phyloP scores from a whole-genome alignment of 2,329 filamentous ascomycete genomes.

The Neonectria ditissima region DNA sequence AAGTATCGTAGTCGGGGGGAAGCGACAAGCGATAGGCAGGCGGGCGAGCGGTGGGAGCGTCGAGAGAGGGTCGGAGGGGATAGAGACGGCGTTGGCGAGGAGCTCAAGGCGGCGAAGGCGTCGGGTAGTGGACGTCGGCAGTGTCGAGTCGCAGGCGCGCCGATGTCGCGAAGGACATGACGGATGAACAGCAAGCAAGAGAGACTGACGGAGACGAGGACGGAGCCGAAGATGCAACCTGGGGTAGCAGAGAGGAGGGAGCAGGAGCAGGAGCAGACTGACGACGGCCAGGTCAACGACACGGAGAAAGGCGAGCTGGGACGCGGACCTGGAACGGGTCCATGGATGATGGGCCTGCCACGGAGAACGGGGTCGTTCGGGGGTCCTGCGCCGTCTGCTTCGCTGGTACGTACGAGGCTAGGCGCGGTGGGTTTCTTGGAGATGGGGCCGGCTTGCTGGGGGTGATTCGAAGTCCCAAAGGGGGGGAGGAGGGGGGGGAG shows the following conservation, averaged over 20 bases:
- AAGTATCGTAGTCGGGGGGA: constrained; percentile 21
- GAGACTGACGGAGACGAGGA: constrained; percentile 8
- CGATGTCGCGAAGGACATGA: constrained; percentile 44
- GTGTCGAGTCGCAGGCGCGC: constrained; percentile 42
- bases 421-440: constrained; percentile 26
- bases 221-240: background rate
- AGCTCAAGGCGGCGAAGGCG: constrained; percentile 38
- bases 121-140: constrained; percentile 37
- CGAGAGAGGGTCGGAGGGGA: constrained; percentile 21
- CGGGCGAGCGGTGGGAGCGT: constrained; percentile 26
- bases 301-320: constrained; percentile 33
- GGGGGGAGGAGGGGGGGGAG: too few species aligned
- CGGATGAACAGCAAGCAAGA: constrained; percentile 31
- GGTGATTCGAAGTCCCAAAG: background rate
- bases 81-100: constrained; percentile 25
- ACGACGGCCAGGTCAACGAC: constrained; percentile 34
- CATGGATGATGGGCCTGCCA: constrained; percentile 22
- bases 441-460: constrained; percentile 40
- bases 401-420: constrained; percentile 23
- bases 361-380: constrained; percentile 31
- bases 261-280: constrained; percentile 27
- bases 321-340: constrained; percentile 36
- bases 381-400: constrained; percentile 13
- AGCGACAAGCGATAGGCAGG: constrained; percentile 19
- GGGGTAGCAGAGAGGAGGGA: constrained; percentile 30